These are phyloP conservation scores for Penstemon eatonii DNA, from an alignment of 257 asterid species.

Conservation along the genomic window DNA sequence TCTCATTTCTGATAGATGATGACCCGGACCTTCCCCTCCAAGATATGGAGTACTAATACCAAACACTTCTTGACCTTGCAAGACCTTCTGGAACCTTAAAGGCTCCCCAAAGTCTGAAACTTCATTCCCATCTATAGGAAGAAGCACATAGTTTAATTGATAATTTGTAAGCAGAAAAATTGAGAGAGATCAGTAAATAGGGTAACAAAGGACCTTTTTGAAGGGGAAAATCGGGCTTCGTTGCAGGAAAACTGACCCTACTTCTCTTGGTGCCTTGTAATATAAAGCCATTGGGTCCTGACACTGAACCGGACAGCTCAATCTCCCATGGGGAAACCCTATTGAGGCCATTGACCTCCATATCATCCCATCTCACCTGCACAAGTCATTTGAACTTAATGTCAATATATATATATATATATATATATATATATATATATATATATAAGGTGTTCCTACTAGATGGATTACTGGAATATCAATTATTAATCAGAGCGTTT, in stretches of 20 bases:
- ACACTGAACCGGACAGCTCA: slow-evolving; percentile 61
- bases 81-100: slow-evolving; percentile 93
- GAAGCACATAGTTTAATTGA: slow-evolving; percentile 17
- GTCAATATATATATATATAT: too few relatives aligned
- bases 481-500: neutral
- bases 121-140: slow-evolving; percentile 58
- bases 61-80: slow-evolving; percentile 99
- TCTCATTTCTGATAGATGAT: slow-evolving; percentile 47
- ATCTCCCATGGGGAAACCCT: slow-evolving; percentile 99
- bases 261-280: slow-evolving; percentile 76
- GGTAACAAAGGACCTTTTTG: slow-evolving; percentile 45
- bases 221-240: slow-evolving; percentile 54
- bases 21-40: slow-evolving; percentile 47
- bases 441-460: neutral
- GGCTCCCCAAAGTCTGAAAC: slow-evolving; percentile 76
- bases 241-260: slow-evolving; percentile 57
- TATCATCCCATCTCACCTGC: slow-evolving; percentile 97
- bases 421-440: neutral
- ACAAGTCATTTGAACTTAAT: too few relatives aligned
- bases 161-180: neutral
- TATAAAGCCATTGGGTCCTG: slow-evolving; percentile 61
- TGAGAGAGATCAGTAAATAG: neutral
- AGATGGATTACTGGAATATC: neutral
- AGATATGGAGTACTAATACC: slow-evolving; percentile 48
- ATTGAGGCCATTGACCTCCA: slow-evolving; percentile 64